Evolutionary conservation across 2,329 filamentous ascomycete species (phyloP), one percentile per base, ranked within the genome.

Genomic region (Aspergillus uvarum): DNA sequence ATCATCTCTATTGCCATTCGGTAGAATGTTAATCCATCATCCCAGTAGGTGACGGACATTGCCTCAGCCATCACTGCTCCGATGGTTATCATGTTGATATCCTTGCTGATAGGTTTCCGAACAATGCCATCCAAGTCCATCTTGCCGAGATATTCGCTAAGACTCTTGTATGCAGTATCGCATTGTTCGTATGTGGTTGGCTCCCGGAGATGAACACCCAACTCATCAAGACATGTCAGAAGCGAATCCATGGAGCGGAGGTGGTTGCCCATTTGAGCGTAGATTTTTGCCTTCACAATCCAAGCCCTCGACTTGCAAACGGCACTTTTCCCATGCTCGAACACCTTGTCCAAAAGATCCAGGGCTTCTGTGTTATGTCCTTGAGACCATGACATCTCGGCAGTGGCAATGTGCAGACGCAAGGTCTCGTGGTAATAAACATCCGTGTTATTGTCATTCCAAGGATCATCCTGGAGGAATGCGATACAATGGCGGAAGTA

Each of bases 351-450:
- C 12, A 96, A 83, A n/a, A 94, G 77, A 29, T 82, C 79, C 47
- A 88, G 83, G 22, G 91, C 90, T 55, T 88, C 83, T 1, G 83
- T 79, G 60, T 88, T 85, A 64, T 92, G 85, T 4, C 87, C 87
- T 80, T 93, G 89, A 69, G 90, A 92, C 69, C 92, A 86, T 67
- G 91, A 89, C 71, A 91, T 92, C 73, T 96, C 92, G 3, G 92
- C 90, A 4, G 91, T 87, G 56, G 90, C 87, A 4, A 92, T 87
- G 72, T 91, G 88, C 2, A 96, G 81, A 63, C 89, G 87, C 63
- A 96, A 81, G 0, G 92, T 96, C 77, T 98, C 94, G 11, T 92
- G 87, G 68, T 96, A 96, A 50, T 87, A 89, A 0, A 90, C 88
- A 71, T 97, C 94, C 5, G 85, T 82, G 14, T 79, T 75, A 6